phyloP scores from a whole-genome alignment of 768 basidiomycete species.

The Lentinula boryana region DNA sequence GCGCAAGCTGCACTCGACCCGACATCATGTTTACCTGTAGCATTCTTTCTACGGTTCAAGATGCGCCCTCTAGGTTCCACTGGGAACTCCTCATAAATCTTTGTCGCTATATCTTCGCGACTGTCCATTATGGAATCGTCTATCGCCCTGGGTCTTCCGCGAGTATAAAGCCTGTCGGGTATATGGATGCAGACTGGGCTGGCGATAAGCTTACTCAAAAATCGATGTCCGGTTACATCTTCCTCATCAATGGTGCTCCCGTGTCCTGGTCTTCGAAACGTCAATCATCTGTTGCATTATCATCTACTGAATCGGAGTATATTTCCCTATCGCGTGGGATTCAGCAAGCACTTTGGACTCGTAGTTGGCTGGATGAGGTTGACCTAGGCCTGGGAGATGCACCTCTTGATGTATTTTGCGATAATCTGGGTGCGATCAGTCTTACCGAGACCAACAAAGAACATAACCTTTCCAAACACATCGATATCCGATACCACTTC shows the following conservation, averaged over 20 bases:
- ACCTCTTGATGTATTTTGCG: too few species aligned
- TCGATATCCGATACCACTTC: too few species aligned
- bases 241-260: slow-evolving; percentile 19
- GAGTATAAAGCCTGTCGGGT: neutral
- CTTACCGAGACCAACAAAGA: too few species aligned
- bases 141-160: neutral
- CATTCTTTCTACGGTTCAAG: neutral
- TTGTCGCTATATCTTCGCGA: too few species aligned
- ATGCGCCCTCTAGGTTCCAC: neutral
- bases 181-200: neutral
- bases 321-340: slow-evolving; percentile 22
- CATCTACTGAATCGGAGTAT: slow-evolving; percentile 21
- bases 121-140: too few species aligned
- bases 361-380: slow-evolving; percentile 19
- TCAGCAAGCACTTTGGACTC: slow-evolving; percentile 26
- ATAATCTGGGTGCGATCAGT: too few species aligned
- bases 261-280: slow-evolving; percentile 24
- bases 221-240: slow-evolving; percentile 24
- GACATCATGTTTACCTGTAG: neutral
- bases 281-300: slow-evolving; percentile 16
- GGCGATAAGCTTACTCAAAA: slow-evolving; percentile 3
- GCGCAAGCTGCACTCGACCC: neutral
- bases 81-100: neutral
- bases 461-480: too few species aligned
- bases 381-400: neutral